phyloP scores from a whole-genome alignment of 306 rosid genomes.

The Citrullus amarus region DNA sequence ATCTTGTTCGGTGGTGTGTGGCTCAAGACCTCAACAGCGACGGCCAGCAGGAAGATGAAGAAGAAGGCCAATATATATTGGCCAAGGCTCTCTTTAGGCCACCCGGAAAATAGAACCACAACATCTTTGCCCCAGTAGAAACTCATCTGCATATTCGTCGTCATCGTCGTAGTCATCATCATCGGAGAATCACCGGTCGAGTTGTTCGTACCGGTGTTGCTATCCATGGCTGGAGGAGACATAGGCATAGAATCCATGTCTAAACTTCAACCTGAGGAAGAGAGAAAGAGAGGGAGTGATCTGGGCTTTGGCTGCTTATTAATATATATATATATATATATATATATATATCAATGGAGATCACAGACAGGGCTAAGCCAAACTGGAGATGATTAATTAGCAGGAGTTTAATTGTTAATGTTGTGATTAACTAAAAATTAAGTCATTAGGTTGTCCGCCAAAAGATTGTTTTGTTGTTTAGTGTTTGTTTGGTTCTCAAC shows the following conservation, averaged over 20 bases:
- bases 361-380: neutral
- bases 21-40: constrained; percentile 30
- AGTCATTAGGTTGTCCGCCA: neutral
- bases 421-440: neutral
- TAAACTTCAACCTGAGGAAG: neutral
- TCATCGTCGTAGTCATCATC: constrained; percentile 21
- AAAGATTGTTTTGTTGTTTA: neutral
- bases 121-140: constrained; percentile 68
- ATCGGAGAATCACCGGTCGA: neutral
- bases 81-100: constrained; percentile 45
- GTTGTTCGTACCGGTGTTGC: neutral
- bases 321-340: neutral
- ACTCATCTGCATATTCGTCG: constrained; percentile 21
- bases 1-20: constrained; percentile 18
- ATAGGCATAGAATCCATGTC: constrained; percentile 16
- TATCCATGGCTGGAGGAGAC: constrained; percentile 9
- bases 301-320: neutral
- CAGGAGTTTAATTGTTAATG: neutral
- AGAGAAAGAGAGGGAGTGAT: neutral
- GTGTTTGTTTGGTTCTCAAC: neutral
- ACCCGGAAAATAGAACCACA: constrained; percentile 35
- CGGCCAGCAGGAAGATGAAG: constrained; percentile 37
- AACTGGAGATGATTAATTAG: neutral
- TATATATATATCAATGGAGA: neutral
- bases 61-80: constrained; percentile 48